These are phyloP conservation scores for Oryza brachyantha DNA, from an alignment of 176 grass and related monocot species.

Conservation along the genomic window DNA sequence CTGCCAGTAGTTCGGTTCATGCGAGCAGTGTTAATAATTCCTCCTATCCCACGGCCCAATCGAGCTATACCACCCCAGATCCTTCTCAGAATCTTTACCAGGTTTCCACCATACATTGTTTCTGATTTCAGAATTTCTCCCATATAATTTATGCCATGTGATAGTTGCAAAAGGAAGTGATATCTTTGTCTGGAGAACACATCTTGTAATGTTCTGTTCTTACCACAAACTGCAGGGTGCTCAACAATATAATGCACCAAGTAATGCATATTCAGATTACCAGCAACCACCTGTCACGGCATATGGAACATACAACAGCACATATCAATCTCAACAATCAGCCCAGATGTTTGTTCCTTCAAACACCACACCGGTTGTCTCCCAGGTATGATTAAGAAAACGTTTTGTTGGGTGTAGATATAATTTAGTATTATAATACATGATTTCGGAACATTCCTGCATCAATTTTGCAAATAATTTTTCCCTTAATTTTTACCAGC, in stretches of 20 bases:
- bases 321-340: conserved; percentile 54
- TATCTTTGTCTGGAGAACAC: background rate
- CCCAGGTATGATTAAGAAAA: conserved; percentile 54
- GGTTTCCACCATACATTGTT: conserved; percentile 49
- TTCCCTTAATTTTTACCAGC: background rate
- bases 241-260: conserved; percentile 40
- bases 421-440: conserved; percentile 4
- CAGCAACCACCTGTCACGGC: conserved; percentile 40
- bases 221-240: conserved; percentile 26
- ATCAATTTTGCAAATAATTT: background rate
- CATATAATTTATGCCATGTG: background rate
- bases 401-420: background rate
- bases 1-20: conserved; percentile 30
- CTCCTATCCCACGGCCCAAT: conserved; percentile 34
- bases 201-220: conserved; percentile 25
- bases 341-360: conserved; percentile 81
- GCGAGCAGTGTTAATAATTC: conserved; percentile 22
- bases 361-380: conserved; percentile 24
- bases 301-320: conserved; percentile 53
- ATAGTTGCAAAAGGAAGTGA: conserved; percentile 9
- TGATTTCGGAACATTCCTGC: background rate
- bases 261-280: conserved; percentile 53
- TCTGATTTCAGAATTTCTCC: background rate
- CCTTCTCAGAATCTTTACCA: conserved; percentile 55
- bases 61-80: conserved; percentile 25